Percentiles rank a stretch among this genome's conserved stretches.
These are phyloP conservation scores for Babesia bovis DNA, from an alignment of 169 alveolate genomes.

Conservation along the genomic window DNA sequence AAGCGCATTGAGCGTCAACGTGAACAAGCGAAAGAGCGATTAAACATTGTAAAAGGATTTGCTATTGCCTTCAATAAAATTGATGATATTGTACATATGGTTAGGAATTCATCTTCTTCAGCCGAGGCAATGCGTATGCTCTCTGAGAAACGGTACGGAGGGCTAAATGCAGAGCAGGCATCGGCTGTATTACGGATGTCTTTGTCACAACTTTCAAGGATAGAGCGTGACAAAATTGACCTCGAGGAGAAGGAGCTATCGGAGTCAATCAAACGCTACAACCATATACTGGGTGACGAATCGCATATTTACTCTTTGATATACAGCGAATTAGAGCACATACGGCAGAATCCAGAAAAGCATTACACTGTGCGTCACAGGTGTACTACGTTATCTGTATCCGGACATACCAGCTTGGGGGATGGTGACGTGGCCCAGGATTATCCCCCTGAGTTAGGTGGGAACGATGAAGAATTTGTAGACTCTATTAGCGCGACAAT, in stretches of 20 bases:
- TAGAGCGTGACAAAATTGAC: slow-evolving; percentile 38
- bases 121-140: slow-evolving; percentile 21
- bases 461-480: not conserved
- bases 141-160: slow-evolving; percentile 25
- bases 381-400: slow-evolving; percentile 15
- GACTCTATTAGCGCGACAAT: not conserved
- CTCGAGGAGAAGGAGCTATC: slow-evolving; percentile 23
- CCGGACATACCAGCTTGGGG: not conserved
- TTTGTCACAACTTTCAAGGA: slow-evolving; percentile 42
- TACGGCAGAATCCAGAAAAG: slow-evolving; percentile 26
- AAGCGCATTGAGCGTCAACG: slow-evolving; percentile 14
- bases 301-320: slow-evolving; percentile 28
- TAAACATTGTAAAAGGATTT: slow-evolving; percentile 41
- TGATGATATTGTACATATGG: slow-evolving; percentile 44
- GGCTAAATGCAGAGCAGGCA: slow-evolving; percentile 43
- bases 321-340: slow-evolving; percentile 26
- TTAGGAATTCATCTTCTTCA: slow-evolving; percentile 11
- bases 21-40: slow-evolving; percentile 22
- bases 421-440: not conserved
- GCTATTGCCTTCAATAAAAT: slow-evolving; percentile 19
- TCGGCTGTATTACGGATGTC: slow-evolving; percentile 54
- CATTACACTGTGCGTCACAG: slow-evolving; percentile 1
- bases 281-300: slow-evolving; percentile 36
- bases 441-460: not conserved
- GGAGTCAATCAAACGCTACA: slow-evolving; percentile 23